A percentile compares a stretch with the other conserved stretches of the same genome.
phyloP scores from a whole-genome alignment of 495 filamentous ascomycete genomes.

The Chaetomidium leptoderma region DNA sequence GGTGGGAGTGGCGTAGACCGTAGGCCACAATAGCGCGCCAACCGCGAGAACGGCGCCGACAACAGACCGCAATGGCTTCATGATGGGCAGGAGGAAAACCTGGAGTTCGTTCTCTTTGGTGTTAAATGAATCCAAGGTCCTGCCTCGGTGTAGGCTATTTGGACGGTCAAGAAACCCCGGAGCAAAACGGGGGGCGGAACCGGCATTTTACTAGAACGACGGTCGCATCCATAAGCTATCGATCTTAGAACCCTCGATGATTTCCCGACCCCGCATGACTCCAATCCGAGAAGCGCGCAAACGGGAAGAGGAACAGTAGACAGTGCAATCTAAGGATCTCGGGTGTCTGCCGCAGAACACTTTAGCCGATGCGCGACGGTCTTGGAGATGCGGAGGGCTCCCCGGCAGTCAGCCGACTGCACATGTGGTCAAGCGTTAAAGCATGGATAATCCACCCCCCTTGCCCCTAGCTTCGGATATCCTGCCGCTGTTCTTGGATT shows the following conservation, averaged over 20 bases:
- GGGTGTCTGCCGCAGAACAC: neutral
- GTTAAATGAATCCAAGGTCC: no score
- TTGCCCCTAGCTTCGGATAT: neutral
- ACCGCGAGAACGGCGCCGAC: neutral
- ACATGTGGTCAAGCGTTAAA: neutral
- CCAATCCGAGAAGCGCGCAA: neutral
- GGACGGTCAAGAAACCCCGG: no score
- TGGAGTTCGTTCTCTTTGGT: neutral
- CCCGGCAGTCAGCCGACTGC: no score
- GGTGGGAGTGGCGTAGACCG: neutral
- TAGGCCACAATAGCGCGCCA: neutral
- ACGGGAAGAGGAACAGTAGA: neutral
- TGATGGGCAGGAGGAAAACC: neutral
- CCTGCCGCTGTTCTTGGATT: neutral
- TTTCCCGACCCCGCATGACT: neutral
- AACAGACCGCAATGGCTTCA: neutral
- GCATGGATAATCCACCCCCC: neutral
- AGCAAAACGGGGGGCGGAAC: no score
- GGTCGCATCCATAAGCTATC: no score
- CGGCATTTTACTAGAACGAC: no score
- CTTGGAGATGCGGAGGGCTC: neutral
- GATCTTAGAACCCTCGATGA: no score
- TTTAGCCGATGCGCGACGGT: slow-evolving; percentile 10
- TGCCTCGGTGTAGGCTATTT: no score
- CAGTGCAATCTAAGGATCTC: neutral